Percentiles rank a stretch among this genome's conserved stretches.
These are phyloP conservation scores for Naganishia vishniacii DNA, from an alignment of 768 basidiomycete species.

Conservation along the genomic window DNA sequence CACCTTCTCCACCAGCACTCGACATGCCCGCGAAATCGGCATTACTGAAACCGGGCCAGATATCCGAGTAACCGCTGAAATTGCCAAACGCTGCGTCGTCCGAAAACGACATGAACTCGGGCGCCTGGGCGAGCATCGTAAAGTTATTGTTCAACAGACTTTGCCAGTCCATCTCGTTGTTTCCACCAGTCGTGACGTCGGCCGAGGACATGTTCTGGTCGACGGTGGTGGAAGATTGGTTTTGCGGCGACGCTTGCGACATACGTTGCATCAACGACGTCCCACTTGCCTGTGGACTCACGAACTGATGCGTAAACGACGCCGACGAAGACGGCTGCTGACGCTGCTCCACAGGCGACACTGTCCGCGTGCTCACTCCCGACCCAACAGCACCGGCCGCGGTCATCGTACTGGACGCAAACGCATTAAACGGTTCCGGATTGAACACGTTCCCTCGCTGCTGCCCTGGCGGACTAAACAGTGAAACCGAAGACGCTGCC, in stretches of 20 bases:
- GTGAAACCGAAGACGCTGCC: not conserved
- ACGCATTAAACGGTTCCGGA: conserved; percentile 29
- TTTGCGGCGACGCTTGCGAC: not conserved
- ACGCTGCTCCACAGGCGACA: not conserved
- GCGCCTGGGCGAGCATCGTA: conserved; percentile 18
- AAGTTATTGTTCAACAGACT: conserved; percentile 11
- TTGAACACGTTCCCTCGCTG: conserved; percentile 18
- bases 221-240: too few species aligned
- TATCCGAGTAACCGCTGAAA: conserved; percentile 10
- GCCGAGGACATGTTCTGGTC: not conserved
- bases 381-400: not conserved
- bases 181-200: not conserved
- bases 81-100: conserved; percentile 27
- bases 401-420: not conserved
- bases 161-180: conserved; percentile 16
- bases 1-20: not conserved
- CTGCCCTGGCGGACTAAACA: not conserved
- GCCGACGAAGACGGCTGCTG: not conserved
- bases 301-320: not conserved
- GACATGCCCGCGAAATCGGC: not conserved
- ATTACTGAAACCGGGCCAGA: conserved; percentile 8
- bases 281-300: not conserved
- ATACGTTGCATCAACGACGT: not conserved
- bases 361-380: not conserved
- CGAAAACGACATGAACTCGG: conserved; percentile 23